These are phyloP conservation scores for Xylaria arbuscula DNA, from an alignment of 2,329 filamentous ascomycete species.

Conservation along the genomic window DNA sequence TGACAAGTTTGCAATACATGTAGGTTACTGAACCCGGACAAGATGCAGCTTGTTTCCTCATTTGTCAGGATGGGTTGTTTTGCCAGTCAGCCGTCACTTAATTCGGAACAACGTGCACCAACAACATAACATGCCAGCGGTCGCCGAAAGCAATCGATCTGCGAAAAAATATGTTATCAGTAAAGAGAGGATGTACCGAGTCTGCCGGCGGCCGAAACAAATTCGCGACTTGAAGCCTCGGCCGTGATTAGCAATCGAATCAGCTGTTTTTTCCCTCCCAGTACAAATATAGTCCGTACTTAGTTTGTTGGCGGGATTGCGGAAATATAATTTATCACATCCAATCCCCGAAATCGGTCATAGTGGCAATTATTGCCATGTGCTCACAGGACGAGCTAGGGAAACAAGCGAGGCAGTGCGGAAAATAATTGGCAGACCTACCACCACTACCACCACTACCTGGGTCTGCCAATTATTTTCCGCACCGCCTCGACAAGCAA, in stretches of 20 bases:
- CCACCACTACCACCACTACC: too few species aligned
- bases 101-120: not conserved
- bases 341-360: conserved; percentile 6
- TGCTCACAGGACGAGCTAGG: not conserved
- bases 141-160: not conserved
- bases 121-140: not conserved
- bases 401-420: too few species aligned
- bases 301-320: conserved; percentile 15
- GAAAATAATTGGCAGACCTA: too few species aligned
- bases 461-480: too few species aligned
- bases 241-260: conserved; percentile 32
- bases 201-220: conserved; percentile 27
- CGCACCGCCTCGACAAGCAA: too few species aligned
- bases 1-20: not conserved
- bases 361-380: not conserved
- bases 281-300: not conserved
- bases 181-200: not conserved
- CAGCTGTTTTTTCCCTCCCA: conserved; percentile 18
- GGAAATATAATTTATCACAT: conserved; percentile 11
- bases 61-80: conserved; percentile 17
- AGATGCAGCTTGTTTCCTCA: conserved; percentile 11
- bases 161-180: not conserved
- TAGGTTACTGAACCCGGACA: not conserved
- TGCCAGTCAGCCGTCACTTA: not conserved
- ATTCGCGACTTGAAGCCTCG: conserved; percentile 14